Base-by-base conservation (phyloP, 2,329 filamentous ascomycete genomes). In the Purpureocillium takamizusanense region DNA sequence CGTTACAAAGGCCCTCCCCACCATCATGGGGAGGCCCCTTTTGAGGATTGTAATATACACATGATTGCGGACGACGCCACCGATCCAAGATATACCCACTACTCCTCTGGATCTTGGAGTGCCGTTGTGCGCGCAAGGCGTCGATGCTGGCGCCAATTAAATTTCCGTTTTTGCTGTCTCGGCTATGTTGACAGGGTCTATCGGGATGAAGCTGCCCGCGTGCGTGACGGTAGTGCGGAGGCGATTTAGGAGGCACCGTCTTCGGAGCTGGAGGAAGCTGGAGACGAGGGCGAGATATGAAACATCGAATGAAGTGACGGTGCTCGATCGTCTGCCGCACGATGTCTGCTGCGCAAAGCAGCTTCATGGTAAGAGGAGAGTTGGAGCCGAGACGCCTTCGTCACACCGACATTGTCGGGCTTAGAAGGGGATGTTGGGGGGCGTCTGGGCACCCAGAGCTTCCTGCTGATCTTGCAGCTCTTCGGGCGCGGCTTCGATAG, bases 391-490 rank as follows among this genome's bases (percentile, higher is more conserved):
- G 46, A 50, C 46, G 41, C 37, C 42, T 27, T 45, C 35, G 39
- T 40, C 32, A 34, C 27, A 35, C 25, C 36, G 42, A 35, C 23
- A n/a, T n/a, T n/a, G n/a, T n/a, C n/a, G 33, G 31, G 44, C 43
- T 72, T 81, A 83, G 60, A 83, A 83, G 49, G 79, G 78, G 56
- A 83, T 81, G 63, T 75, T 78, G 47, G 72, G 62, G 36, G 61
- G 56, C 36, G 55, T 48, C 51, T 74, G 70, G 41, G 66, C 62
- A 41, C 71, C 72, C 35, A 73, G 53, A 43, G 63, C 60, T 61
- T 87, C 83, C 62, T 88, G 83, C 66, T 88, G 83, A 62, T 89
- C 83, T 72, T 92, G 85, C 50, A 94, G 69, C 60, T 94, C 87
- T 61, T 94, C 88, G 40, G 81, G 76, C 36, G 81, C 81, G 37